Conservation (phyloP, 495 filamentous ascomycete genomes). For the Neurospora sp. region DNA sequence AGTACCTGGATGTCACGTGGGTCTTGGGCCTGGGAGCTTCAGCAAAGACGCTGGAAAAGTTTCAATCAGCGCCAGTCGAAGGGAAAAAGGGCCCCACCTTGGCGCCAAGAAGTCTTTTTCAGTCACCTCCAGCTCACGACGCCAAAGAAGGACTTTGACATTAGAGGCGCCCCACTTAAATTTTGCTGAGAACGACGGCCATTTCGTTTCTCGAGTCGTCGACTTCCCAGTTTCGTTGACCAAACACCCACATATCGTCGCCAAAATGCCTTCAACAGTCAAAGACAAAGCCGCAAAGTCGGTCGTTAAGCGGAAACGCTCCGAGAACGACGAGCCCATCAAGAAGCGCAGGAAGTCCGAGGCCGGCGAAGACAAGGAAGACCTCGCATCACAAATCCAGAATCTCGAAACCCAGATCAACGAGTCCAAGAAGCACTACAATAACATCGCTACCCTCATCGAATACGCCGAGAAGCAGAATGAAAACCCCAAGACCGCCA, state of each 20-base stretch:
- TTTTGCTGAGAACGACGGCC: conserved; percentile 6
- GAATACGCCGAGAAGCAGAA: conserved; percentile 39
- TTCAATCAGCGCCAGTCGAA: neutral
- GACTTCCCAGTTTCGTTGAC: neutral
- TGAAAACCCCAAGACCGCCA: conserved; percentile 25
- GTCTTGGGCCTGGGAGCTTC: neutral
- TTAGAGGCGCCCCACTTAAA: conserved; percentile 17
- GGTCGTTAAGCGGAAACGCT: conserved; percentile 36
- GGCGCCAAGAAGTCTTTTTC: neutral
- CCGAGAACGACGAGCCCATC: conserved; percentile 31
- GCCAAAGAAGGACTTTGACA: neutral
- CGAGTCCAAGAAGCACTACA: conserved; percentile 81
- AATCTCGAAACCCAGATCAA: conserved; percentile 67
- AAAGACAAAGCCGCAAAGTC: conserved; percentile 13
- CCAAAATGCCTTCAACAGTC: conserved; percentile 17
- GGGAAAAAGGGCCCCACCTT: neutral
- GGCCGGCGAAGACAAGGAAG: conserved; percentile 25
- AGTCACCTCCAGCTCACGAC: conserved; percentile 1
- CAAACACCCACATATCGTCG: neutral
- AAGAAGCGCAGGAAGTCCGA: conserved; percentile 41
- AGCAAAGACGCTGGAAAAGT: neutral
- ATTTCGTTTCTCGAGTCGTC: neutral
- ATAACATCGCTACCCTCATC: conserved; percentile 74
- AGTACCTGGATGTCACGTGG: conserved; percentile 20
- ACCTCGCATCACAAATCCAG: conserved; percentile 48